Evolutionary conservation across 1,139 yeast genomes (phyloP).

Genomic region (Nakaseomyces sp.): DNA sequence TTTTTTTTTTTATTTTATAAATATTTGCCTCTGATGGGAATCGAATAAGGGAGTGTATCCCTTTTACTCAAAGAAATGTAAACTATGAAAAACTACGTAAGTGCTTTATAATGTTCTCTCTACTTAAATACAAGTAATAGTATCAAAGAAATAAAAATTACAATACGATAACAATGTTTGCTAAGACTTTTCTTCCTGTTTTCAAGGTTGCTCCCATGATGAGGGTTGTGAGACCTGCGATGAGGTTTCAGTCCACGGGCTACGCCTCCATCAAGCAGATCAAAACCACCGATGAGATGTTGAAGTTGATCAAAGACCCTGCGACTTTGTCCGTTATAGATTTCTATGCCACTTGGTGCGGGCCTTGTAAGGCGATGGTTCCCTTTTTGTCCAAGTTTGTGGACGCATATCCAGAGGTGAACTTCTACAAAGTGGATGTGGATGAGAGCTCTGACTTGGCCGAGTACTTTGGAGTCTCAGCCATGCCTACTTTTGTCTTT

Average conservation of each 20-base stretch:
- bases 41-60: background rate
- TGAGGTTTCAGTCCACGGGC: conserved; percentile 9
- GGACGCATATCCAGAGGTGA: conserved; percentile 40
- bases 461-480: conserved; percentile 55
- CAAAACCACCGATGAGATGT: conserved; percentile 37
- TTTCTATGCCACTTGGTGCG: conserved; percentile 89
- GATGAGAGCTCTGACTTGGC: conserved; percentile 66
- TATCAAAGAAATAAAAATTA: no score
- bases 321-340: conserved; percentile 61
- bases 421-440: conserved; percentile 73
- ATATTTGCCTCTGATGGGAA: background rate
- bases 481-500: conserved; percentile 84
- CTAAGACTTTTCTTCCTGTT: background rate
- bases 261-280: conserved; percentile 15
- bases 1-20: background rate
- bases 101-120: no score
- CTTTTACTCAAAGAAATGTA: no score
- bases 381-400: conserved; percentile 65
- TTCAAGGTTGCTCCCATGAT: background rate
- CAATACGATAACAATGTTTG: background rate
- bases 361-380: conserved; percentile 82
- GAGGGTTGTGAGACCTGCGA: background rate
- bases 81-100: background rate
- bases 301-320: conserved; percentile 28
- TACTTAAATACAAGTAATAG: background rate